These are phyloP conservation scores for Cladosporium sphaerospermum DNA, from an alignment of 2,329 filamentous ascomycete species.

Conservation along the genomic window DNA sequence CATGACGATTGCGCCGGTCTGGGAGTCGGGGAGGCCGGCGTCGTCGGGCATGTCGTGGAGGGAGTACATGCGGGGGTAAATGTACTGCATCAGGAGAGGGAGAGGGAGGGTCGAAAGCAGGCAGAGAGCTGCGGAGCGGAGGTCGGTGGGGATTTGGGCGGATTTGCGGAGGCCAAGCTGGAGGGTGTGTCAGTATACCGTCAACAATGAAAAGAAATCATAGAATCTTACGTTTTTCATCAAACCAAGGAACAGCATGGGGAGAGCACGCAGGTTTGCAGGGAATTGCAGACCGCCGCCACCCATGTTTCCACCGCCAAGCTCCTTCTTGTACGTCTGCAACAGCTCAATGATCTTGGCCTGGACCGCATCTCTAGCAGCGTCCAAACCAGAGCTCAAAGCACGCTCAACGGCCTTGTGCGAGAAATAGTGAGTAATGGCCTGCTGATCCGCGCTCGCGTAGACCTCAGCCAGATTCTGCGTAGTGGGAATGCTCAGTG, in stretches of 20 bases:
- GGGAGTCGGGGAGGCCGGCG: constrained; percentile 75
- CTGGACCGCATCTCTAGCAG: constrained; percentile 83
- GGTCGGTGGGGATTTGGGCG: constrained; percentile 86
- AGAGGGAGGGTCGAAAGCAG: constrained; percentile 89
- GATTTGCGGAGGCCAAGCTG: constrained; percentile 78
- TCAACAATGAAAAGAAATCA: not conserved
- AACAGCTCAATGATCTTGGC: constrained; percentile 87
- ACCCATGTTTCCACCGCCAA: constrained; percentile 92
- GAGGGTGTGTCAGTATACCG: constrained; percentile 22
- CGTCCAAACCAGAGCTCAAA: constrained; percentile 78
- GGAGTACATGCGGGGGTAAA: constrained; percentile 62
- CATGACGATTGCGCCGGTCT: constrained; percentile 82
- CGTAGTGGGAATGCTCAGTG: constrained; percentile 85
- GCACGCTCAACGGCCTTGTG: constrained; percentile 95
- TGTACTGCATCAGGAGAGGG: constrained; percentile 86
- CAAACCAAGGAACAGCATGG: constrained; percentile 83
- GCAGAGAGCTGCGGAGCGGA: constrained; percentile 87
- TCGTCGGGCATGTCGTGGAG: constrained; percentile 95
- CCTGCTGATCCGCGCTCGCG: constrained; percentile 88
- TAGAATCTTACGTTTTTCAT: constrained; percentile 78
- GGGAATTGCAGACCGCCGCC: constrained; percentile 89
- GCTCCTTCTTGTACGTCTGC: constrained; percentile 93
- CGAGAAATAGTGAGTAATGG: constrained; percentile 88
- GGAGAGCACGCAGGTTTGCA: constrained; percentile 80
- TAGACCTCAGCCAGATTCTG: constrained; percentile 86